Percentiles rank a stretch among this genome's conserved stretches.
Conservation (phyloP, 2,329 filamentous ascomycete genomes). For the Beauveria caledonica region DNA sequence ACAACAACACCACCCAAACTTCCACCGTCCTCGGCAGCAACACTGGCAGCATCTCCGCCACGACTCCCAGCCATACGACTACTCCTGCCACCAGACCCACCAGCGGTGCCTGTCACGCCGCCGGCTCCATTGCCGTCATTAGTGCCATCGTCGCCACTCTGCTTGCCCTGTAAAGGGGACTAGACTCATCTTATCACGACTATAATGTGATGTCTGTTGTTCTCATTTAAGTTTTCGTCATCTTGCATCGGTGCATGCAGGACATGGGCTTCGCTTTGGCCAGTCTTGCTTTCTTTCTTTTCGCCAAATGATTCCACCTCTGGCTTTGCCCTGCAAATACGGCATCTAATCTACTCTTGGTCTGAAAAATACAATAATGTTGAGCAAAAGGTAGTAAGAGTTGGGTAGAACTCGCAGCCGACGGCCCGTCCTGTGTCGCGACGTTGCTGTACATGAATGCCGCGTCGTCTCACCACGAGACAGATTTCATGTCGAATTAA, state of each 20-base stretch:
- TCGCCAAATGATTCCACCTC: background rate
- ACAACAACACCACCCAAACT: background rate
- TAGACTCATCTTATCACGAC: background rate
- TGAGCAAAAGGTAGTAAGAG: background rate
- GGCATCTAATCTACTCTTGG: background rate
- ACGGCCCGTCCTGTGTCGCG: background rate
- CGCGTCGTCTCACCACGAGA: slow-evolving; percentile 6
- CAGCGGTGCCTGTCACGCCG: slow-evolving; percentile 24
- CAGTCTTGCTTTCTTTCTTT: background rate
- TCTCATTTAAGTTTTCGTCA: background rate
- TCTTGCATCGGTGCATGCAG: slow-evolving; percentile 8
- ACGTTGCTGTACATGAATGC: background rate
- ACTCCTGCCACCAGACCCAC: slow-evolving; percentile 12
- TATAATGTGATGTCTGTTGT: background rate
- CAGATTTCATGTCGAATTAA: slow-evolving; percentile 8
- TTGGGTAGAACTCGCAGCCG: background rate
- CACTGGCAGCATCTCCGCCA: slow-evolving; percentile 18
- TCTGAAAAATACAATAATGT: background rate
- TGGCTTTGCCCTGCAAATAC: background rate
- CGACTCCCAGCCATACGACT: slow-evolving; percentile 17
- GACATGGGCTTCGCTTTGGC: background rate
- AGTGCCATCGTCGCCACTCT: slow-evolving; percentile 33
- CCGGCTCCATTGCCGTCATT: slow-evolving; percentile 30
- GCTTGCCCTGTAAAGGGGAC: slow-evolving; percentile 34
- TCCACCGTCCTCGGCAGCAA: background rate